phyloP scores from a whole-genome alignment of 2,329 filamentous ascomycete species.

The Trichoderma pleuroti region DNA sequence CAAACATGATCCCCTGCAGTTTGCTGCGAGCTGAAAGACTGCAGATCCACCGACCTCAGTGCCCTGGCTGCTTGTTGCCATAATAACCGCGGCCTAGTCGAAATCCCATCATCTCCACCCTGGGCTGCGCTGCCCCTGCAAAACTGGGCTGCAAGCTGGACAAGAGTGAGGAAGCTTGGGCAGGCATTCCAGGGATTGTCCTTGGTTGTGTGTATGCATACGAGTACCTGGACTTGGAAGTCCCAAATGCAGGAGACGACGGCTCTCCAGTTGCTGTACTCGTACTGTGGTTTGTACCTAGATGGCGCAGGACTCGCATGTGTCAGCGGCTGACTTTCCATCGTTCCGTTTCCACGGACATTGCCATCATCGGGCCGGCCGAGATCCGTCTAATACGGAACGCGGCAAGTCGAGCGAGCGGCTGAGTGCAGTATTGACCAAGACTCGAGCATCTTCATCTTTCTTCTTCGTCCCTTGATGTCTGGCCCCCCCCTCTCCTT shows the following conservation, averaged over 20 bases:
- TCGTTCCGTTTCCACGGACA: neutral
- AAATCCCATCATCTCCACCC: conserved; percentile 7
- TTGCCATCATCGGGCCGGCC: neutral
- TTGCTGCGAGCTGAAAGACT: conserved; percentile 9
- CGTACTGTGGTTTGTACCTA: neutral
- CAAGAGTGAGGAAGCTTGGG: neutral
- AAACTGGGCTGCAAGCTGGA: conserved; percentile 1
- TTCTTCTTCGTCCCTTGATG: neutral
- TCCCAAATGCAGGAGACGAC: neutral
- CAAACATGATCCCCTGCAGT: neutral
- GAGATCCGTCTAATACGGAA: neutral
- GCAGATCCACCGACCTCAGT: conserved; percentile 5
- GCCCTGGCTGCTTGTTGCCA: conserved; percentile 9
- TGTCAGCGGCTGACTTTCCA: neutral
- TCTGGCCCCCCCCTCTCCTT: neutral
- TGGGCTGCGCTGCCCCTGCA: neutral
- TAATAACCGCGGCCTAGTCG: conserved; percentile 1
- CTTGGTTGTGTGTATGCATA: neutral
- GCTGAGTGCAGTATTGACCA: neutral
- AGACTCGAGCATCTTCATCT: neutral
- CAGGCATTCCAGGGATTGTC: neutral
- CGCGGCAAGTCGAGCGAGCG: neutral
- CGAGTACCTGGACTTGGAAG: neutral
- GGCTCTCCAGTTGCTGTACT: neutral
- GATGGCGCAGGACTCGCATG: neutral